Percentiles rank a stretch among this genome's conserved stretches.
These are phyloP conservation scores for Aspergillus versicolor DNA, from an alignment of 2,329 filamentous ascomycete genomes.

Conservation along the genomic window DNA sequence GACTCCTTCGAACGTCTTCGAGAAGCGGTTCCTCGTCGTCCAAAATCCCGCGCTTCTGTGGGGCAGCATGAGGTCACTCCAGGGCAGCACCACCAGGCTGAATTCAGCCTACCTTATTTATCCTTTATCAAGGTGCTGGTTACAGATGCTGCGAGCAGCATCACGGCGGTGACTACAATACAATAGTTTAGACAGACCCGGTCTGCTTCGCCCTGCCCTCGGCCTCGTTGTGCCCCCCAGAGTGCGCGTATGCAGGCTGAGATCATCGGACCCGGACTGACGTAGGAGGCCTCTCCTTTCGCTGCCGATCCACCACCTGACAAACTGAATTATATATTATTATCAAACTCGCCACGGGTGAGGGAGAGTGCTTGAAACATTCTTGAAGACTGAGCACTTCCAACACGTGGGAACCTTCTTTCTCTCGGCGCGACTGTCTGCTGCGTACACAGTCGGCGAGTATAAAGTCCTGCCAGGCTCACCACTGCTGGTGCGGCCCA, in stretches of 20 bases:
- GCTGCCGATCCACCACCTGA: slow-evolving; percentile 3
- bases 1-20: not conserved
- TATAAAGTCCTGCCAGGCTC: not conserved
- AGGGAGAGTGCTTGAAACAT: too few species aligned
- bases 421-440: too few species aligned
- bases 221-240: not conserved
- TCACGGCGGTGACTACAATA: not conserved
- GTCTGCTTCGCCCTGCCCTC: not conserved
- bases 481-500: not conserved
- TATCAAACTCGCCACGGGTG: too few species aligned
- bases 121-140: not conserved
- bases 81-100: not conserved
- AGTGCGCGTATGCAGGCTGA: slow-evolving; percentile 19
- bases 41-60: not conserved
- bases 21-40: not conserved
- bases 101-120: too few species aligned
- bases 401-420: slow-evolving; percentile 9
- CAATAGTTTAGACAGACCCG: not conserved
- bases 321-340: not conserved
- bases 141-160: not conserved
- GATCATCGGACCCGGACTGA: slow-evolving; percentile 18
- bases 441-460: not conserved
- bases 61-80: slow-evolving; percentile 1
- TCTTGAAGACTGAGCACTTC: not conserved
- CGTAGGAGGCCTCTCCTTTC: slow-evolving; percentile 10